These are phyloP conservation scores for Tulasnella sp. DNA, from an alignment of 768 basidiomycete species.

Conservation along the genomic window DNA sequence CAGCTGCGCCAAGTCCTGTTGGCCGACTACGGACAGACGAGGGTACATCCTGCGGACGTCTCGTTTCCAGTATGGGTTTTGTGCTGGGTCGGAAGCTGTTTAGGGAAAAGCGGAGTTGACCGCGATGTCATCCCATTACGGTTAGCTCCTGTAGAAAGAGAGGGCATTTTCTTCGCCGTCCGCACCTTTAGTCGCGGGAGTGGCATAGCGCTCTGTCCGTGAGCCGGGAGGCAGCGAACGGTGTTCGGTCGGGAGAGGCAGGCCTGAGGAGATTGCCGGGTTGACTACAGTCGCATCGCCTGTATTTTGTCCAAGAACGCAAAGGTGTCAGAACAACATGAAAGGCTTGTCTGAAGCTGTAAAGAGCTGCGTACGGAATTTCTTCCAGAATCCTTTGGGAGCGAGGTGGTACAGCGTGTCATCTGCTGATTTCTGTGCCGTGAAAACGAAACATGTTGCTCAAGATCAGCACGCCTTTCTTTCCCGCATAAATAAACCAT, in stretches of 20 bases:
- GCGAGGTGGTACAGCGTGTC: slow-evolving; percentile 86
- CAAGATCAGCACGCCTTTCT: not conserved
- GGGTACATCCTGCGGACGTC: slow-evolving; percentile 91
- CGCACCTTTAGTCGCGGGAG: slow-evolving; percentile 83
- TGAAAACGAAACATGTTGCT: not conserved
- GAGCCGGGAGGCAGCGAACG: slow-evolving; percentile 87
- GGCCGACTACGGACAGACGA: slow-evolving; percentile 84
- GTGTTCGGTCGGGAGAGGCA: slow-evolving; percentile 68
- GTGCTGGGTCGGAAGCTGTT: slow-evolving; percentile 75
- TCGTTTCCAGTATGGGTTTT: slow-evolving; percentile 95
- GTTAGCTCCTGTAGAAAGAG: too few species aligned
- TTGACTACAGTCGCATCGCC: slow-evolving; percentile 82
- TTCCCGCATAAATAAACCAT: too few species aligned
- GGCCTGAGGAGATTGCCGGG: slow-evolving; percentile 85
- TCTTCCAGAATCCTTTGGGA: slow-evolving; percentile 94
- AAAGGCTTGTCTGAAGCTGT: not conserved
- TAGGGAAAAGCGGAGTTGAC: slow-evolving; percentile 7
- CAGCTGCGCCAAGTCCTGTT: slow-evolving; percentile 72
- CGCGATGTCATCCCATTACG: not conserved
- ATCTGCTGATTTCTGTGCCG: slow-evolving; percentile 62
- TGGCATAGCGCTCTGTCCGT: slow-evolving; percentile 77
- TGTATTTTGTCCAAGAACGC: slow-evolving; percentile 38
- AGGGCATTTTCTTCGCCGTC: slow-evolving; percentile 27
- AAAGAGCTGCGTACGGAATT: slow-evolving; percentile 63
- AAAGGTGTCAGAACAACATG: not conserved